Evolutionary conservation across 2,329 filamentous ascomycete genomes (phyloP), one percentile per base, ranked within the genome.

Genomic region (Fragosphaeria purpurea): DNA sequence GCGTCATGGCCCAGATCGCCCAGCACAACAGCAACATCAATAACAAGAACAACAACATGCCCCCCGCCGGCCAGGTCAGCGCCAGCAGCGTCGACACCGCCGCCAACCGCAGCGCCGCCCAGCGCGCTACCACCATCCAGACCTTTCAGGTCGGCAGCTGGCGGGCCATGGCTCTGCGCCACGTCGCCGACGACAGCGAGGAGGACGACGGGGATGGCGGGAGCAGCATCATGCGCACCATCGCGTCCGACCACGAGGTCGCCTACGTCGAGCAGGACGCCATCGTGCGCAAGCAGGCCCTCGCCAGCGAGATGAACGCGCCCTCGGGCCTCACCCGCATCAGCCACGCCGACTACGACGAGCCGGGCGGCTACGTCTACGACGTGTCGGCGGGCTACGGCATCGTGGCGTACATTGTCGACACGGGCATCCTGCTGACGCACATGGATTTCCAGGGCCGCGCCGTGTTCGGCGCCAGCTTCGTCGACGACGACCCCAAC

Each of bases 331-430:
- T 82, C 32, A 67, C 69, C 42, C 76, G 78, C 41, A 58, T 82
- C 48, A 82, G 78, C 46, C 67, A 73, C 60, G 56, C 65, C 31
- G 46, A 60, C 10, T 54, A 64, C 13, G 68, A 59, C 37, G 57
- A 59, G 8, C 56, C 59, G 11, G 50, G 54, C 6, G 63, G 60
- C 48, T 80, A 80, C 60, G 57, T 74, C 47, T 81, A 78, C 55
- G 76, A 81, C 60, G 64, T 65, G 51, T 69, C 67, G 10, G 74
- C 72, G 30, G 78, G 77, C 35, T 51, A 70, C 55, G 76, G 74
- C n/a, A 75, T 79, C 57, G 82, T 76, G 30, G 75, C 73, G 33
- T 86, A 79, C 61, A 66, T 86, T 31, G 74, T 86, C 41, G 82
- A 86, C 64, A 84, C 81, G 6, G 82, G 82, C 57, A 77, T 85